A percentile compares a stretch with the other conserved stretches of the same genome.
Conservation (phyloP, 768 basidiomycete genomes). For the Termitomyces sp. region DNA sequence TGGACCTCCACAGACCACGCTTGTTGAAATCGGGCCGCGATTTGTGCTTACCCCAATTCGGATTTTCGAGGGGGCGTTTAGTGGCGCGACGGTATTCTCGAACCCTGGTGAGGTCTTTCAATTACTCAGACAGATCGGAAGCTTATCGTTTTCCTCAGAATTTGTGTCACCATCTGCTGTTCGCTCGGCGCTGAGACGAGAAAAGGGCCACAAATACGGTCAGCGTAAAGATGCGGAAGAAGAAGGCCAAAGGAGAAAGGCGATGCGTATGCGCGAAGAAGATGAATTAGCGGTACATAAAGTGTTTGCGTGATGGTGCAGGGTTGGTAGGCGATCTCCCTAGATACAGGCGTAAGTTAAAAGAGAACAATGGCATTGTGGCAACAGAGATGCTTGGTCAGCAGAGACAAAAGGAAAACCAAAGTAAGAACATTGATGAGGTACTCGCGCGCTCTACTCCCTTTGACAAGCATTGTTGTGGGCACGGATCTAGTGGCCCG, state of each 20-base stretch:
- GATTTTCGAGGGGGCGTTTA: slow-evolving; percentile 97
- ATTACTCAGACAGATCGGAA: neutral
- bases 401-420: slow-evolving; percentile 25
- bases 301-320: slow-evolving; percentile 73
- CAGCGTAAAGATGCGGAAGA: slow-evolving; percentile 76
- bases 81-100: slow-evolving; percentile 91
- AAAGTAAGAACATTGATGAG: slow-evolving; percentile 17
- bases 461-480: slow-evolving; percentile 14
- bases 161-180: slow-evolving; percentile 88
- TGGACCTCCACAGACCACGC: slow-evolving; percentile 79
- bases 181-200: slow-evolving; percentile 65
- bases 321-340: slow-evolving; percentile 1
- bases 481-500: slow-evolving; percentile 3
- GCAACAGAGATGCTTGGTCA: slow-evolving; percentile 16
- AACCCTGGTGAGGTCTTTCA: slow-evolving; percentile 71
- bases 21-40: slow-evolving; percentile 95
- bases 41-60: slow-evolving; percentile 97
- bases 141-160: slow-evolving; percentile 46
- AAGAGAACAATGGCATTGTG: slow-evolving; percentile 19
- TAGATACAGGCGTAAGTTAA: neutral
- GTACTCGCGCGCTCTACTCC: neutral
- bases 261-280: slow-evolving; percentile 62
- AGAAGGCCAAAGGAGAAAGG: slow-evolving; percentile 64
- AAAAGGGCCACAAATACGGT: slow-evolving; percentile 80
- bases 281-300: slow-evolving; percentile 82